These are phyloP conservation scores for Zalerion maritima DNA, from an alignment of 495 filamentous ascomycete genomes.

Conservation along the genomic window DNA sequence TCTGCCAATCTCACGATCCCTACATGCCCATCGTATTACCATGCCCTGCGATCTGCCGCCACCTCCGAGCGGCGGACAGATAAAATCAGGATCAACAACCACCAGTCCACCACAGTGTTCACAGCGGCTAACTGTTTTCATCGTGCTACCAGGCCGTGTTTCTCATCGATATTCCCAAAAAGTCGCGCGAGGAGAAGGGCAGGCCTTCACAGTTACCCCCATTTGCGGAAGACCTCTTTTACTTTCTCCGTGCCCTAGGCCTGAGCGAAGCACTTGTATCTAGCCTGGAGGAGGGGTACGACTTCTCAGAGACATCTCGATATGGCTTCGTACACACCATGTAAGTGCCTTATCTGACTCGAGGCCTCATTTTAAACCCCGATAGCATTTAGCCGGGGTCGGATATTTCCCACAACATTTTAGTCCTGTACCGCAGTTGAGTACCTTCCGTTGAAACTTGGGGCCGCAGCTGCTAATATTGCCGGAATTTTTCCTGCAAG, in stretches of 20 bases:
- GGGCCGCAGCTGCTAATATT: conserved; percentile 3
- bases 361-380: too few species aligned
- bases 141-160: conserved; percentile 46
- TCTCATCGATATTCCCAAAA: conserved; percentile 66
- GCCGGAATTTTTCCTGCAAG: not conserved
- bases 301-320: conserved; percentile 52
- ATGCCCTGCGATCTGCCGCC: too few species aligned
- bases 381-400: too few species aligned
- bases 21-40: too few species aligned
- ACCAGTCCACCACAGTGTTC: not conserved
- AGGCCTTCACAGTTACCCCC: conserved; percentile 26
- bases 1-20: too few species aligned
- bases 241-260: conserved; percentile 55
- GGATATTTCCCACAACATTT: too few species aligned
- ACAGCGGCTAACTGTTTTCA: not conserved
- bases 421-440: too few species aligned
- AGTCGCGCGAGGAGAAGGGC: conserved; percentile 16
- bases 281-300: conserved; percentile 52
- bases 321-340: conserved; percentile 76
- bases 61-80: too few species aligned
- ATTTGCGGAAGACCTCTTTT: conserved; percentile 56
- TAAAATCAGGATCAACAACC: too few species aligned
- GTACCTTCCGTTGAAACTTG: not conserved
- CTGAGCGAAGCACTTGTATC: conserved; percentile 44
- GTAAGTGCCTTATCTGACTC: conserved; percentile 16